Evolutionary conservation across 192 early-diverging fungal genomes (phyloP).

Genomic region (Gigaspora rosea): DNA sequence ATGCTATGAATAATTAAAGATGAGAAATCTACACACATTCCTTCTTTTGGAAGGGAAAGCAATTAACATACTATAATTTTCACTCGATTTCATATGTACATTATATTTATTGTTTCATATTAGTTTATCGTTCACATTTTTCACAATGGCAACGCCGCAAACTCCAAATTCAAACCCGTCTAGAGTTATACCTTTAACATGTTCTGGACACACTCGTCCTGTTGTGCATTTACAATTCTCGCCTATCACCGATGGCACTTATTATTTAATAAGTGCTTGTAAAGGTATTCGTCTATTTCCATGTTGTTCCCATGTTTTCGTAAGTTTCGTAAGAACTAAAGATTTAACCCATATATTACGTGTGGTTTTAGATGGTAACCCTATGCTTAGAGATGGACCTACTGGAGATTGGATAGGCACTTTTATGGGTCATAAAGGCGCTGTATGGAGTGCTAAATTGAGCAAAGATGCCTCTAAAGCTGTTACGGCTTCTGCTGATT

Average conservation of each 20-base stretch:
- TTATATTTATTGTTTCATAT: background rate
- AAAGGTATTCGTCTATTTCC: conserved; percentile 58
- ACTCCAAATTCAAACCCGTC: conserved; percentile 40
- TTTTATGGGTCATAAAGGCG: conserved; percentile 90
- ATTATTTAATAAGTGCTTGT: conserved; percentile 85
- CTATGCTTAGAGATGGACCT: conserved; percentile 82
- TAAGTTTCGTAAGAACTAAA: background rate
- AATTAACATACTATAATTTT: too few species aligned
- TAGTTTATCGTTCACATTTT: background rate
- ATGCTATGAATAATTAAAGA: too few species aligned
- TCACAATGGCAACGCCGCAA: conserved; percentile 18
- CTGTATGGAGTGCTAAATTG: conserved; percentile 86
- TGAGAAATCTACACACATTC: too few species aligned
- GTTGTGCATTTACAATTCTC: conserved; percentile 89
- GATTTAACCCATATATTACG: background rate
- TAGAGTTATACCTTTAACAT: conserved; percentile 76
- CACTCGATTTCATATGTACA: background rate
- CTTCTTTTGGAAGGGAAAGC: too few species aligned
- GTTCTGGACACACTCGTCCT: conserved; percentile 88
- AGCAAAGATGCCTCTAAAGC: conserved; percentile 74
- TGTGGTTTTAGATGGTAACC: conserved; percentile 67
- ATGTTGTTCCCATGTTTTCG: background rate
- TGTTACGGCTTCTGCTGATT: conserved; percentile 92
- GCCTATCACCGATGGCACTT: conserved; percentile 69
- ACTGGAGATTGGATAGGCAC: conserved; percentile 95